Percentiles rank a stretch among this genome's conserved stretches.
These are phyloP conservation scores for Rubia peregrina DNA, from an alignment of 305 asterid species.

Conservation along the genomic window DNA sequence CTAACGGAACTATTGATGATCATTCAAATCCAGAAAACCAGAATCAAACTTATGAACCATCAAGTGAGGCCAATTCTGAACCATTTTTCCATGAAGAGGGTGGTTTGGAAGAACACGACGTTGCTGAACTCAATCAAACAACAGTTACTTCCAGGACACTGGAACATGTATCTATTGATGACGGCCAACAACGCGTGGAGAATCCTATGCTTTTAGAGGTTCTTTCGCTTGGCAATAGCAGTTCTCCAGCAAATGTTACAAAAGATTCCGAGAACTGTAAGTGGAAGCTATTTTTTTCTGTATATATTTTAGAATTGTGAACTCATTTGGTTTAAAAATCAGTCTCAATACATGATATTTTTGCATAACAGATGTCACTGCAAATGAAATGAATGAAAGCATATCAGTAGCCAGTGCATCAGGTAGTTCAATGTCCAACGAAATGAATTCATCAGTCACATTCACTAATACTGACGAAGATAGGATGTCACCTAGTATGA, in stretches of 20 bases:
- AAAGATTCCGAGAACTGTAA: slow-evolving; percentile 32
- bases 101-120: slow-evolving; percentile 32
- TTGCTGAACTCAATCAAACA: slow-evolving; percentile 26
- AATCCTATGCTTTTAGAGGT: slow-evolving; percentile 38
- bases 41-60: slow-evolving; percentile 23
- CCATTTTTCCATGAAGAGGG: slow-evolving; percentile 19
- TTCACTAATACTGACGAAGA: slow-evolving; percentile 15
- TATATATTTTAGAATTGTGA: slow-evolving; percentile 4
- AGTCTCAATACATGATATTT: slow-evolving; percentile 5
- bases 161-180: slow-evolving; percentile 32
- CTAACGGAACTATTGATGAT: slow-evolving; percentile 15
- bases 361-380: slow-evolving; percentile 12
- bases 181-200: slow-evolving; percentile 25
- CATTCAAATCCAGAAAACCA: slow-evolving; percentile 20
- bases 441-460: slow-evolving; percentile 16
- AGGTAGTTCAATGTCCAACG: slow-evolving; percentile 18
- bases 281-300: slow-evolving; percentile 19
- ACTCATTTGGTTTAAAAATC: not conserved
- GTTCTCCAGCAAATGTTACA: slow-evolving; percentile 25
- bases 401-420: slow-evolving; percentile 21
- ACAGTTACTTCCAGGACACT: slow-evolving; percentile 21
- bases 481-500: slow-evolving; percentile 15
- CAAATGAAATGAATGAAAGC: slow-evolving; percentile 19
- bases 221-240: slow-evolving; percentile 29
- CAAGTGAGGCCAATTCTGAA: slow-evolving; percentile 24